phyloP scores from a whole-genome alignment of 225 moss, liverwort and hornwort species.

The Sphagnum tenellum region DNA sequence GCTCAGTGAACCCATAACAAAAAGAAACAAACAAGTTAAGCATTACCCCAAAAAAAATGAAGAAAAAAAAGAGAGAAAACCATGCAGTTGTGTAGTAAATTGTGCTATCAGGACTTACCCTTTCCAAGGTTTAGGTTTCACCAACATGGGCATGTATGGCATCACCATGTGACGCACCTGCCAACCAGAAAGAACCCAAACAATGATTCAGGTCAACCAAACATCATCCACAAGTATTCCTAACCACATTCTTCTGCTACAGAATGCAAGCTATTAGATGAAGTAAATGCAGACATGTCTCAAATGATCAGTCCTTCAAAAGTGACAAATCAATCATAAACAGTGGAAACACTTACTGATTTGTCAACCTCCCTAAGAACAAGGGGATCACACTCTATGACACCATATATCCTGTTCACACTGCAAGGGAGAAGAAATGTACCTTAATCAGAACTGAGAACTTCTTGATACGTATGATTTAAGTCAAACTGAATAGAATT shows the following conservation, averaged over 20 bases:
- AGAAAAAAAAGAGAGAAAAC: not conserved
- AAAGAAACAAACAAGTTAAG: too few relatives aligned
- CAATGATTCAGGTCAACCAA: too few relatives aligned
- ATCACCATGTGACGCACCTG: constrained; percentile 85
- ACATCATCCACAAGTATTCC: too few relatives aligned
- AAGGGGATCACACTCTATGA: constrained; percentile 81
- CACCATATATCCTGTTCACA: constrained; percentile 58
- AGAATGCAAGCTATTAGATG: too few relatives aligned
- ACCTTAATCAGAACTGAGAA: too few relatives aligned
- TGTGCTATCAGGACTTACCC: constrained; percentile 27
- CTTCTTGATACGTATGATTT: too few relatives aligned
- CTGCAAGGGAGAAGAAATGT: constrained; percentile 22
- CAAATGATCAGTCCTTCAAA: not conserved
- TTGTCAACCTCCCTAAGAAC: constrained; percentile 63
- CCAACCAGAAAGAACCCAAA: not conserved
- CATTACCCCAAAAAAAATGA: not conserved
- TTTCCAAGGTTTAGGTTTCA: constrained; percentile 70
- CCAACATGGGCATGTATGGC: constrained; percentile 99
- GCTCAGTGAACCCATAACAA: too few relatives aligned
- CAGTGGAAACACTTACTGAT: constrained; percentile 49
- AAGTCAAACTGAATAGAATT: too few relatives aligned
- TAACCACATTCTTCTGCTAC: too few relatives aligned
- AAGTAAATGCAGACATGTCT: too few relatives aligned
- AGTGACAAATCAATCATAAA: not conserved
- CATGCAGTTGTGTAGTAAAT: not conserved